A percentile compares a stretch with the other conserved stretches of the same genome.
phyloP scores from a whole-genome alignment of 2,329 filamentous ascomycete species.

The Ilyonectria robusta region DNA sequence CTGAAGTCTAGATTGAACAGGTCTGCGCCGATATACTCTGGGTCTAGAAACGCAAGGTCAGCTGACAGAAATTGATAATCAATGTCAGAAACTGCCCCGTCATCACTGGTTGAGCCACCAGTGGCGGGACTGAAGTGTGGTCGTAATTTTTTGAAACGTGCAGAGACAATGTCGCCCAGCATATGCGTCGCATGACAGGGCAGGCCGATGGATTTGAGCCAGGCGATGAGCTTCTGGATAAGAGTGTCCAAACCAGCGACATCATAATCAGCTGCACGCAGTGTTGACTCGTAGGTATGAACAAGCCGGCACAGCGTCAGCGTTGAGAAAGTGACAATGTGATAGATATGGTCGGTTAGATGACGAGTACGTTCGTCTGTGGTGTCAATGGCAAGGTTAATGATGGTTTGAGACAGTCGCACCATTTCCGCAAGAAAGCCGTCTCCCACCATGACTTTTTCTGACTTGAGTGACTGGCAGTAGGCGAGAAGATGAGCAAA shows the following conservation, averaged over 20 bases:
- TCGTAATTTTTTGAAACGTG: slow-evolving; percentile 41
- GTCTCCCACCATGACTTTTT: slow-evolving; percentile 29
- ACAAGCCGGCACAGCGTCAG: slow-evolving; percentile 43
- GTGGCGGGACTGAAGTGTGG: slow-evolving; percentile 22
- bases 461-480: slow-evolving; percentile 42
- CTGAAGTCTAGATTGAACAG: no score
- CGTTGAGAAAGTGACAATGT: slow-evolving; percentile 47
- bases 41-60: slow-evolving; percentile 27
- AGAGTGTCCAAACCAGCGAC: slow-evolving; percentile 33
- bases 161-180: slow-evolving; percentile 42
- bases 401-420: slow-evolving; percentile 39
- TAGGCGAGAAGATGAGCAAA: slow-evolving; percentile 46
- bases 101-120: neutral
- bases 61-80: slow-evolving; percentile 16
- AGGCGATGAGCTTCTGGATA: slow-evolving; percentile 38
- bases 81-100: neutral
- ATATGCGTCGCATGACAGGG: slow-evolving; percentile 46
- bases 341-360: slow-evolving; percentile 50
- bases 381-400: slow-evolving; percentile 49
- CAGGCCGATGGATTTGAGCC: slow-evolving; percentile 44
- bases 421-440: slow-evolving; percentile 44
- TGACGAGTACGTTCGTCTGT: slow-evolving; percentile 47
- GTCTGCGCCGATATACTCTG: slow-evolving; percentile 25
- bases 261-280: slow-evolving; percentile 32
- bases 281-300: slow-evolving; percentile 40